Conservation (phyloP, 1,284 basidiomycete species). For the Leucoagaricus sp. region DNA sequence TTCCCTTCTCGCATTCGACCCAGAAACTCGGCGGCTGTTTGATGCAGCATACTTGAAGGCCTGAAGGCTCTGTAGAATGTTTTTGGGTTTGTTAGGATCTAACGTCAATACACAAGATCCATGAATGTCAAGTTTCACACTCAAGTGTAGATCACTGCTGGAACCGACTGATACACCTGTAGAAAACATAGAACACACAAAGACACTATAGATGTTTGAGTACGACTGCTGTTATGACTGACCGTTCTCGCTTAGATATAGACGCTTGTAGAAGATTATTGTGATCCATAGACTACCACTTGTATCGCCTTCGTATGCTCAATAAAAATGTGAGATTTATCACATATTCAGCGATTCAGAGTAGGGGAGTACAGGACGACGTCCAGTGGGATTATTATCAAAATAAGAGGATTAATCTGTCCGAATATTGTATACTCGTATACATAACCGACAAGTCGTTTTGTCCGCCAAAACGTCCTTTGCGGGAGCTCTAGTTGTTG, state of each 20-base stretch:
- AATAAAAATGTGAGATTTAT: neutral
- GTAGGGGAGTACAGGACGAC: neutral
- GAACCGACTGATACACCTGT: neutral
- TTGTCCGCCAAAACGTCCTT: neutral
- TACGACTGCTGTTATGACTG: neutral
- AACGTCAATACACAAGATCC: too few species aligned
- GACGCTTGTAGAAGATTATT: too few species aligned
- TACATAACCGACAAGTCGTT: neutral
- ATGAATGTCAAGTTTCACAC: too few species aligned
- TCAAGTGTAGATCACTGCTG: too few species aligned
- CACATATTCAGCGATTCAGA: neutral
- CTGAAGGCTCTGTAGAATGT: too few species aligned
- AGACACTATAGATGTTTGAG: too few species aligned
- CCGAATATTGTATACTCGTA: constrained; percentile 5
- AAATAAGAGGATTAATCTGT: neutral
- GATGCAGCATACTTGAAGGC: neutral
- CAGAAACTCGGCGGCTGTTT: neutral
- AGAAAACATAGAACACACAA: neutral
- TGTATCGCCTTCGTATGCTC: too few species aligned
- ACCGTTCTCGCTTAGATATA: neutral
- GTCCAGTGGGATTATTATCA: neutral
- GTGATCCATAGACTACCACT: too few species aligned
- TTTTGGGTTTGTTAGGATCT: too few species aligned
- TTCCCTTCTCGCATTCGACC: constrained; percentile 38
- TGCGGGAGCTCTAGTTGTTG: neutral